A percentile compares a stretch with the other conserved stretches of the same genome.
phyloP scores from a whole-genome alignment of 2,329 filamentous ascomycete species.

The Pestalotiopsis sp. region DNA sequence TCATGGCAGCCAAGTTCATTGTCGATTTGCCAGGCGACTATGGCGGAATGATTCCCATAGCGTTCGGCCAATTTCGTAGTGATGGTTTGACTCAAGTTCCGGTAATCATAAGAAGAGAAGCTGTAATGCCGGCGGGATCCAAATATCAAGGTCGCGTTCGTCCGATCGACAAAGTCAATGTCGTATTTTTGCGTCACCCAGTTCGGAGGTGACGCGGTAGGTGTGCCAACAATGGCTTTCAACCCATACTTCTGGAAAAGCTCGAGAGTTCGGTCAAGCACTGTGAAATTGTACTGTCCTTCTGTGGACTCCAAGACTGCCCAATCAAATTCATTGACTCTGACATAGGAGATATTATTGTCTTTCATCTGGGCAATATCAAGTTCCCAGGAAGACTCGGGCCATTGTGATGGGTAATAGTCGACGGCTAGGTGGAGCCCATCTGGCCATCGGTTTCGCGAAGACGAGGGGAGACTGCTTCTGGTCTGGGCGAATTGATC shows the following conservation, averaged over 20 bases:
- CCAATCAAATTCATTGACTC: constrained; percentile 27
- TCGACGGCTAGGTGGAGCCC: constrained; percentile 23
- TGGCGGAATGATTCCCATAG: constrained; percentile 20
- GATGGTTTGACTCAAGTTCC: constrained; percentile 24
- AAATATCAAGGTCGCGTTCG: constrained; percentile 23
- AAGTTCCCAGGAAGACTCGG: constrained; percentile 22
- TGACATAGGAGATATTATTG: constrained; percentile 23
- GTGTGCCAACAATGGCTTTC: constrained; percentile 25
- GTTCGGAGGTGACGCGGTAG: constrained; percentile 22
- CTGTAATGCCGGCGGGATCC: constrained; percentile 25
- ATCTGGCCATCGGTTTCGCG: constrained; percentile 18
- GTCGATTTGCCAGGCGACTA: constrained; percentile 26
- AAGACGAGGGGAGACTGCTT: not conserved
- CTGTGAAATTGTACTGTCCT: constrained; percentile 23
- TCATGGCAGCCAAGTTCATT: constrained; percentile 26
- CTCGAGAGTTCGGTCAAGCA: constrained; percentile 22
- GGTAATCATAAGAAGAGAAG: constrained; percentile 25
- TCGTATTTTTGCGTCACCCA: constrained; percentile 24
- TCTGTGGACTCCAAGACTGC: constrained; percentile 21
- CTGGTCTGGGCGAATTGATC: constrained; percentile 2
- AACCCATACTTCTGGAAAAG: constrained; percentile 19
- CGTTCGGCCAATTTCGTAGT: constrained; percentile 22
- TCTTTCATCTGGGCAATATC: constrained; percentile 23
- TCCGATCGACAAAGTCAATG: constrained; percentile 24
- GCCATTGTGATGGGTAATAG: constrained; percentile 27